phyloP scores from a whole-genome alignment of 139 green algal species.

The Chlamydomonas eustigma region DNA sequence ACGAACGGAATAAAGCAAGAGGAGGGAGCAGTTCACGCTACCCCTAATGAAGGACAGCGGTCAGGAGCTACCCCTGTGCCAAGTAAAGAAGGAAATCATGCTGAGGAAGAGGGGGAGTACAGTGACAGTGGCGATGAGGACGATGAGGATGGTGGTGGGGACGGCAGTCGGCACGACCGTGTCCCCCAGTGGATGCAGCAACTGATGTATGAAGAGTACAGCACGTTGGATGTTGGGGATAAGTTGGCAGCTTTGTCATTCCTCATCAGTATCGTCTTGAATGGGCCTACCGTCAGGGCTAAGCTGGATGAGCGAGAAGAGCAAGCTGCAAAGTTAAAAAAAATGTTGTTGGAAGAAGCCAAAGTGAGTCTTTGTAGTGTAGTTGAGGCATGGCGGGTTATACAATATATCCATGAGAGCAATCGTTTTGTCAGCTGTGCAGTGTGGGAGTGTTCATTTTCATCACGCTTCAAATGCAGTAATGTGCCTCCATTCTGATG shows the following conservation, averaged over 20 bases:
- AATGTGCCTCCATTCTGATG: too few relatives aligned
- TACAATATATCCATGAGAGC: too few relatives aligned
- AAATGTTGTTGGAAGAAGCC: conserved; percentile 24
- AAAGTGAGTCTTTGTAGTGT: too few relatives aligned
- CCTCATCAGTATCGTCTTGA: conserved; percentile 50
- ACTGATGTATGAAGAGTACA: conserved; percentile 47
- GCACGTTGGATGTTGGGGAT: conserved; percentile 50
- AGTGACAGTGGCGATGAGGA: conserved; percentile 38
- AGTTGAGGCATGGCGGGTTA: too few relatives aligned
- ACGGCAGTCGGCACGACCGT: conserved; percentile 6
- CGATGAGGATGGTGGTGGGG: conserved; percentile 32
- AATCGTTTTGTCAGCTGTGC: too few relatives aligned
- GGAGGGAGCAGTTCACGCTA: neutral
- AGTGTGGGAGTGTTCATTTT: too few relatives aligned
- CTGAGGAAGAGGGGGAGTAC: conserved; percentile 29
- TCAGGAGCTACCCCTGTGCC: neutral
- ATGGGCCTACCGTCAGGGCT: conserved; percentile 48
- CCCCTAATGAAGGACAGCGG: neutral
- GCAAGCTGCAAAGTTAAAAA: conserved; percentile 26
- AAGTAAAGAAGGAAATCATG: conserved; percentile 10
- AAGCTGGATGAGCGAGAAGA: conserved; percentile 56
- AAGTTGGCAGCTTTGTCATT: conserved; percentile 55
- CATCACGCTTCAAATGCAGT: too few relatives aligned
- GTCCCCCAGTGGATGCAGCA: conserved; percentile 1
- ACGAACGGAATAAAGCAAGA: neutral